Evolutionary conservation across 768 basidiomycete species (phyloP).

Genomic region (Serendipita sp.): DNA sequence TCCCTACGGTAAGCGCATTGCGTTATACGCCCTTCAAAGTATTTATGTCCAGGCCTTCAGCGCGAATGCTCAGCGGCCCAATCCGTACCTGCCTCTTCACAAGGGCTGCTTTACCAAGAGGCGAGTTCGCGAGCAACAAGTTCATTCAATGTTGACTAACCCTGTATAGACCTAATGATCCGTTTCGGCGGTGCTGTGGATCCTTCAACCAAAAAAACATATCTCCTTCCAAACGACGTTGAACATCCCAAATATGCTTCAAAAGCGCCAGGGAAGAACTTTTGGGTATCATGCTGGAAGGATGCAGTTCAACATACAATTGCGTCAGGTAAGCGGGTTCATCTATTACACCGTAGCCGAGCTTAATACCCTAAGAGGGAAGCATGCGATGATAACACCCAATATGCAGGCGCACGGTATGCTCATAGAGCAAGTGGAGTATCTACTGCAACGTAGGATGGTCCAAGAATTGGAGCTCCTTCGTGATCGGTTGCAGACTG

Average conservation of each 20-base stretch:
- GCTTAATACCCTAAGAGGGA: not conserved
- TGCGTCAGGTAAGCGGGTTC: not conserved
- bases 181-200: not conserved
- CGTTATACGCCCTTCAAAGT: not conserved
- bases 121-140: not conserved
- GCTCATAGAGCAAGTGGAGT: slow-evolving; percentile 39
- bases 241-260: not conserved
- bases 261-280: not conserved
- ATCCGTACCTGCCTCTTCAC: not conserved
- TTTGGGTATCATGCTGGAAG: slow-evolving; percentile 4
- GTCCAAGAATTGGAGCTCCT: slow-evolving; percentile 61
- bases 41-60: not conserved
- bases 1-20: not conserved
- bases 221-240: not conserved
- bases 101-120: not conserved
- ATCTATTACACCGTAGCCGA: not conserved
- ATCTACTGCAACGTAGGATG: slow-evolving; percentile 54
- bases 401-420: slow-evolving; percentile 24
- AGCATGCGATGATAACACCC: not conserved
- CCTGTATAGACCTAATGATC: not conserved
- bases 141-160: not conserved
- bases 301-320: not conserved
- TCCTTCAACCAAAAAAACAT: not conserved
- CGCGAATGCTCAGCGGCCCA: not conserved
- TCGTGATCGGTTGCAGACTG: slow-evolving; percentile 25